phyloP scores from a whole-genome alignment of 75 land plant genomes.

The Isoetes taiwanensis region DNA sequence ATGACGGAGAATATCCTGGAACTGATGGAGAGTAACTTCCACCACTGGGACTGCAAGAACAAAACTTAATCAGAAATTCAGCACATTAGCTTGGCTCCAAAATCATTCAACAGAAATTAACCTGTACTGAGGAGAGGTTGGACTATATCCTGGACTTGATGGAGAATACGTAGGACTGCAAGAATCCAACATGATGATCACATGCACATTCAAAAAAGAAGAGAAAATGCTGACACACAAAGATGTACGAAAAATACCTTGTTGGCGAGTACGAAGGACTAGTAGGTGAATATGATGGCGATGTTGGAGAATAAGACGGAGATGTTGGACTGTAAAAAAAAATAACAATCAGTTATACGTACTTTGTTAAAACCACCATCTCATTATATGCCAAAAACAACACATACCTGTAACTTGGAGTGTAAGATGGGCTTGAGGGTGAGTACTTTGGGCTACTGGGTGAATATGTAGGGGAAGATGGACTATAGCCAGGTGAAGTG shows the following conservation, averaged over 20 bases:
- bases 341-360: background rate
- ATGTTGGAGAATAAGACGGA: constrained; percentile 88
- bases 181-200: background rate
- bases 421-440: constrained; percentile 58
- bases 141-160: constrained; percentile 64
- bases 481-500: constrained; percentile 50
- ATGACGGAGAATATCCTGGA: constrained; percentile 91
- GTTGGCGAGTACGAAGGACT: constrained; percentile 63
- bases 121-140: constrained; percentile 89
- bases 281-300: constrained; percentile 79
- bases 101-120: constrained; percentile 5
- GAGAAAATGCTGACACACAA: background rate
- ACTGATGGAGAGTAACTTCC: constrained; percentile 85
- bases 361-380: background rate
- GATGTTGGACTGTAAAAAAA: constrained; percentile 69
- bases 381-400: background rate
- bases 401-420: constrained; percentile 68
- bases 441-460: constrained; percentile 73
- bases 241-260: constrained; percentile 27
- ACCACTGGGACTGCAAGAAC: constrained; percentile 49
- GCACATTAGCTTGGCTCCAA: background rate
- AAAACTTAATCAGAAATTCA: too few species aligned
- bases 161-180: constrained; percentile 70
- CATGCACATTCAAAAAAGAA: constrained; percentile 4
- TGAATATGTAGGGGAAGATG: constrained; percentile 62